phyloP scores from a whole-genome alignment of 2,329 filamentous ascomycete genomes.

The Claviceps arundinis region DNA sequence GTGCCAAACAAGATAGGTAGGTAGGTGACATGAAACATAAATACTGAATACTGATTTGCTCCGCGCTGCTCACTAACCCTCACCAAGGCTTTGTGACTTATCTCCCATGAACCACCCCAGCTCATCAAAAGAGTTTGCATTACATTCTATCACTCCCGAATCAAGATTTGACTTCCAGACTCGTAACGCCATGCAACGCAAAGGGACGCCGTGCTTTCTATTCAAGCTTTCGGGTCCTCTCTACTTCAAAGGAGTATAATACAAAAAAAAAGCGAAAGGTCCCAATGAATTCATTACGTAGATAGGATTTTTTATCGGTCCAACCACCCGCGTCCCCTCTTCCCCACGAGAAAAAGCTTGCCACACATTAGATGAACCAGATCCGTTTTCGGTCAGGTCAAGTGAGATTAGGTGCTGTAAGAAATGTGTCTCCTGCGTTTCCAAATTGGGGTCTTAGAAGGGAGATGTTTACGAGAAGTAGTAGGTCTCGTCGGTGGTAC shows the following conservation, averaged over 20 bases:
- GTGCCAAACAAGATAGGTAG: too few species aligned
- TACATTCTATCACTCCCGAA: too few species aligned
- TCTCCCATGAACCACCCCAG: too few species aligned
- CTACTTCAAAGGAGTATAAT: slow-evolving; percentile 11
- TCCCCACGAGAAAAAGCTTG: background rate
- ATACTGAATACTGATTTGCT: too few species aligned
- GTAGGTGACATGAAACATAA: too few species aligned
- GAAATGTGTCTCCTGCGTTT: background rate
- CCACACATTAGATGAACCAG: background rate
- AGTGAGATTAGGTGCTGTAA: background rate
- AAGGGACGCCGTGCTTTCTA: slow-evolving; percentile 9
- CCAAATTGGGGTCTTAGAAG: background rate
- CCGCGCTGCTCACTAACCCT: too few species aligned
- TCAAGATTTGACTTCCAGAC: too few species aligned
- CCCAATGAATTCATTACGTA: slow-evolving; percentile 18
- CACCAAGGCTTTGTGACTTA: too few species aligned
- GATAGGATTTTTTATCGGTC: background rate
- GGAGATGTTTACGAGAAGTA: slow-evolving; percentile 51
- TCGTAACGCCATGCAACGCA: background rate
- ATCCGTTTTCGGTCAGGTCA: background rate
- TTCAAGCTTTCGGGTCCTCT: slow-evolving; percentile 11
- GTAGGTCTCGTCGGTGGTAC: slow-evolving; percentile 85
- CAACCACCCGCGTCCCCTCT: background rate
- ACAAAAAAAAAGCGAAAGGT: slow-evolving; percentile 15
- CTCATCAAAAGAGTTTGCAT: too few species aligned